Evolutionary conservation across 768 basidiomycete species (phyloP), one percentile per base, ranked within the genome.

Genomic region (Kwoniella sp.): DNA sequence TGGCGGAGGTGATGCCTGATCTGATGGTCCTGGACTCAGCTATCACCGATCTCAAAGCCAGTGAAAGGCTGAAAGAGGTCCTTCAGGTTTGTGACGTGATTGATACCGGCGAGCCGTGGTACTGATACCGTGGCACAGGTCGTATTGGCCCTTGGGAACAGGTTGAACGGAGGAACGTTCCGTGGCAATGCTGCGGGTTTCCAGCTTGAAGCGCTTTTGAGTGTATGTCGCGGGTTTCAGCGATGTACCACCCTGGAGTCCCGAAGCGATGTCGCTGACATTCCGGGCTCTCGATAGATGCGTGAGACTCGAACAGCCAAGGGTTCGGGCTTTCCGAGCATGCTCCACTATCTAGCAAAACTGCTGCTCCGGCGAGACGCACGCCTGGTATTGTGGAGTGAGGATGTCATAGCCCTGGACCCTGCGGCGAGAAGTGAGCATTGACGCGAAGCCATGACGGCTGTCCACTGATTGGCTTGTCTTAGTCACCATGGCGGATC

Each of bases 281-380:
- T 25, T 14, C 19, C 28, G 17, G n/a, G 40, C 40, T 19, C 11
- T 11, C 22, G 40, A 5, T 47, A 93, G 90, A 74, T 90, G 75
- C 85, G 83, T 66, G 89, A 91, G 60, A 90, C 85, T 7, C 88
- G 82, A 74, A 87, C 88, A 0, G 82, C 80, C 0, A 84, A 81
- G 50, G 80, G 81, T 0, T 42, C 81, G 0, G 82, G 82, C 6
- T 92, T 88, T 59, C 89, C 90, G 0, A 93, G 89, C 0, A 76
- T 96, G n/a, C 78, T 95, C 11, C 91, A 93, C 70, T 93, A 89
- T 67, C 71, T 93, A n/a, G 88, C 87, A 11, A 80, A 81, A 40
- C 79, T 87, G 5, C 77, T 93, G 14, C 63, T 87, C 50, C 80
- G 84, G 26, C 79, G 79, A 5, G 84, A 91, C 65, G 80, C 85